Conservation (phyloP, 2,329 filamentous ascomycete species). For the Aspergillus floridensis region DNA sequence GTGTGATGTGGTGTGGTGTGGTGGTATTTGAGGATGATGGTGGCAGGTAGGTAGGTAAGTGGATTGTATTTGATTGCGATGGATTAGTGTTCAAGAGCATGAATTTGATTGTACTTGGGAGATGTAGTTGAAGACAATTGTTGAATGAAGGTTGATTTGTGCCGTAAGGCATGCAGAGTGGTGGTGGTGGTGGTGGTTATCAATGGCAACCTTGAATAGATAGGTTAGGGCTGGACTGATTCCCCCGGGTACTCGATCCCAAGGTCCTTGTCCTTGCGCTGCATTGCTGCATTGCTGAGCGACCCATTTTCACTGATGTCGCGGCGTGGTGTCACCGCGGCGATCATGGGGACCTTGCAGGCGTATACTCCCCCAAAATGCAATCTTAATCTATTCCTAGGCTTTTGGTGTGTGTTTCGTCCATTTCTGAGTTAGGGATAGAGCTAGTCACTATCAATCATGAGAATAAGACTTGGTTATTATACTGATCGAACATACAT, state of each 20-base stretch:
- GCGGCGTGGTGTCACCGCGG: constrained; percentile 2
- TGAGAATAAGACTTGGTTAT: too few species aligned
- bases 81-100: too few species aligned
- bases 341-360: constrained; percentile 29
- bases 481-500: constrained; percentile 3
- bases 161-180: too few species aligned
- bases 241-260: constrained; percentile 34
- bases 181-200: background rate
- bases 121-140: background rate
- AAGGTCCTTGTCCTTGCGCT: constrained; percentile 28
- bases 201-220: background rate
- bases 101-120: too few species aligned
- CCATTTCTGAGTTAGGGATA: too few species aligned
- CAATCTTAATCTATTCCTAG: too few species aligned
- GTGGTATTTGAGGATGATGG: background rate
- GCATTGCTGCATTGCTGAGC: background rate
- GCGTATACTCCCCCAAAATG: too few species aligned
- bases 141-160: too few species aligned
- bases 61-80: background rate
- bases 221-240: too few species aligned
- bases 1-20: too few species aligned
- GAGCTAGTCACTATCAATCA: too few species aligned
- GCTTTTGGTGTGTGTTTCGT: too few species aligned
- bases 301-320: constrained; percentile 2
- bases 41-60: background rate